Base-by-base conservation (phyloP, 2,329 filamentous ascomycete species). In the Hypoxylon rubiginosum region DNA sequence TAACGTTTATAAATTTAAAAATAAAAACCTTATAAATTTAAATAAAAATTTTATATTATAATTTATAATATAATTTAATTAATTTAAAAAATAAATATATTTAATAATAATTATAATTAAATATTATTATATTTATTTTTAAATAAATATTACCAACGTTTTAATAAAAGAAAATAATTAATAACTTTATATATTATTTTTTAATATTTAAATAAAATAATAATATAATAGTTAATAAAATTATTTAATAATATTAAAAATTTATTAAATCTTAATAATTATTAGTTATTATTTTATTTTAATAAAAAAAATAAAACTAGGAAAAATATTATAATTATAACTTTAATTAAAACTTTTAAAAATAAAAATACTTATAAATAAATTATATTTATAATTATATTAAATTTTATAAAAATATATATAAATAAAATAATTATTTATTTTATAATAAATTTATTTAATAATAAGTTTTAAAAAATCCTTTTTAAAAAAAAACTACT, bases 401-500 rank as follows among this genome's bases (percentile, higher is more conserved):
- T 32, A 50, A n/a, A n/a, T n/a, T n/a, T n/a, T 32, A n/a, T 50
- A 28, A 50, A 30, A 50, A 50, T 30, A 17, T 32, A 30, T 50
- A 50, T 28, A 7, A 51, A 51, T 30, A 6, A 30, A n/a, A 28
- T 51, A 5, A 51, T 51, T 48, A 48, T 21, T 7, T 3, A 11
- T 48, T 48, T 21, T 48, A 48, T 48, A 48, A 48, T 19, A 48
- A 48, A 48, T 48, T 19, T n/a, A n/a, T n/a, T n/a, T n/a, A n/a
- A n/a, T n/a, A n/a, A n/a, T n/a, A n/a, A n/a, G n/a, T n/a, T n/a
- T n/a, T n/a, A n/a, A n/a, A n/a, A n/a, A n/a, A n/a, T n/a, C n/a
- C n/a, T n/a, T n/a, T n/a, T n/a, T n/a, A n/a, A n/a, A n/a, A n/a
- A n/a, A n/a, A n/a, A n/a, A n/a, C n/a, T n/a, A n/a, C n/a, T n/a